Base-by-base conservation (phyloP, 1,284 basidiomycete species). In the Ustanciosporium gigantosporum region DNA sequence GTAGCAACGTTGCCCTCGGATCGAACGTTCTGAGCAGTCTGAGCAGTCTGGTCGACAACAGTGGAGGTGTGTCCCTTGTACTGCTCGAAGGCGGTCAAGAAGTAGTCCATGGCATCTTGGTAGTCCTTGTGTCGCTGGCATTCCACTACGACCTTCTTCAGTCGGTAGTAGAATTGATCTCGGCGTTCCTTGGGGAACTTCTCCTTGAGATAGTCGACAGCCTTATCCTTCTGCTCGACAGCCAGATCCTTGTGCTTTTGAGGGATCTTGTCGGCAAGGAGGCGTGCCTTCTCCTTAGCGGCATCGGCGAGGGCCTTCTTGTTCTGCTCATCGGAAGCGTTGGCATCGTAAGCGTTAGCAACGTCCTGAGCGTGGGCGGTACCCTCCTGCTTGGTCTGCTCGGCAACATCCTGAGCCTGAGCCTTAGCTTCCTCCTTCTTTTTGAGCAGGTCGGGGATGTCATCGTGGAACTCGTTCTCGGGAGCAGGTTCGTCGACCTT, bases 41-140 rank as follows among this genome's bases (percentile, higher is more conserved):
- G 73, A 31, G 82, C 81, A 16, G 83, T 83, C 24, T 83, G 83
- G 53, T 78, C 52, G 60, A 74, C 73, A 31, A 82, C 75, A 66
- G 80, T 76, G 67, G 80, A 81, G n/a, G 86, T 86, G 66, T 88
- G 85, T 3, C 81, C 80, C 34, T 85, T 84, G 80, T 94, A 96
- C 73, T 88, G 85, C 73, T 71, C 70, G 44, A 75, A 70, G 21
- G 71, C 51, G 62, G 68, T 77, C 61, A 80, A 68, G 70, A 80
- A 79, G 69, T 78, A 80, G 41, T 80, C 78, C 61, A 79, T 74
- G 21, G 78, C 77, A 32, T 77, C 86, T 70, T 92, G 89, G 80
- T 95, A 96, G 74, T 94, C 89, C 51, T 87, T 84, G 80, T 94
- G 90, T 75, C 88, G 86, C 81, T 96, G 93, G 79, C 90, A 91